Conservation (phyloP, 352 stramenopile species). For the Phytophthora foliorum region DNA sequence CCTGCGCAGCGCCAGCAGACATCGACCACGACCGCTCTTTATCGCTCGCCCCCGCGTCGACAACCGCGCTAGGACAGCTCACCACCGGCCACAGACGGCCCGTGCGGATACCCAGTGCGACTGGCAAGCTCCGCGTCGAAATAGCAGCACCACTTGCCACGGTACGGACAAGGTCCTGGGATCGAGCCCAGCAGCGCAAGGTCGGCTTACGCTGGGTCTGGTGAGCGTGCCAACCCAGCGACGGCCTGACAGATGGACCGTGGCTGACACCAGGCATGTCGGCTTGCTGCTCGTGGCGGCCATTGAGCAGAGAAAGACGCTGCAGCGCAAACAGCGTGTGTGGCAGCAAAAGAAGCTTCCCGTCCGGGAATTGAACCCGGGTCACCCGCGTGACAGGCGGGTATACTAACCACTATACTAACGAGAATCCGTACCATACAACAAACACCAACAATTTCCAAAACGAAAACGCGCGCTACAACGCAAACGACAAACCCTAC, state of each 20-base stretch:
- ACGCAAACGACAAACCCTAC: not conserved
- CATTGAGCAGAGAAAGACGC: not conserved
- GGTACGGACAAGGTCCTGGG: no score
- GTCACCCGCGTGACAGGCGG: constrained; percentile 36
- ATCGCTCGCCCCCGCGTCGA: no score
- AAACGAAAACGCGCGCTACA: not conserved
- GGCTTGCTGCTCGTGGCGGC: not conserved
- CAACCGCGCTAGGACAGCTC: no score
- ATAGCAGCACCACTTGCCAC: no score
- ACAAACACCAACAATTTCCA: not conserved
- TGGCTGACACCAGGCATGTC: not conserved
- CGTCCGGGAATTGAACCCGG: constrained; percentile 37
- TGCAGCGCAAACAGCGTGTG: not conserved
- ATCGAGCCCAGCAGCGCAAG: no score
- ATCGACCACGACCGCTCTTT: no score
- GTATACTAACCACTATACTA: constrained; percentile 41
- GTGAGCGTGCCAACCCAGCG: no score
- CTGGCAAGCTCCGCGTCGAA: no score
- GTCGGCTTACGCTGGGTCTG: no score
- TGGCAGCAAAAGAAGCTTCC: constrained; percentile 29
- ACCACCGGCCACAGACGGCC: no score
- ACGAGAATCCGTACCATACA: constrained; percentile 26
- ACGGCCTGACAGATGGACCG: no score
- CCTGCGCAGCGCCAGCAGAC: not conserved
- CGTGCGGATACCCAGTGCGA: no score